These are phyloP conservation scores for Termitomyces sp. DNA, from an alignment of 1,284 basidiomycete species.

Conservation along the genomic window DNA sequence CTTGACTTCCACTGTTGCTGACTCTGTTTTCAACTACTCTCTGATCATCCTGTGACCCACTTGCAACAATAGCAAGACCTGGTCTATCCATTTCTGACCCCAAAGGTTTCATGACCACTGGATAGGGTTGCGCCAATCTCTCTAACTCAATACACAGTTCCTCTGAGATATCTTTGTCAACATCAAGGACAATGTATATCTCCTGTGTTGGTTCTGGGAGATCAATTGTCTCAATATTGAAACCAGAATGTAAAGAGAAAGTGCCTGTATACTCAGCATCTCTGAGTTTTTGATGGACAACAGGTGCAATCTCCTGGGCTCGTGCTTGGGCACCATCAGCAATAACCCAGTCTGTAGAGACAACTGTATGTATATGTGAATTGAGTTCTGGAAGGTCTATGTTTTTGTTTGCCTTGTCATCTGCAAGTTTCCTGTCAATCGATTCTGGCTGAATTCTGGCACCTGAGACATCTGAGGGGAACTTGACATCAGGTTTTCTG, in stretches of 20 bases:
- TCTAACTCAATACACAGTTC: neutral
- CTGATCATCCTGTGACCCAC: neutral
- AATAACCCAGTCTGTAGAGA: neutral
- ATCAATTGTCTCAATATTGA: neutral
- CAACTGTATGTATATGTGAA: no score
- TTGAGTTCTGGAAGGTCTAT: no score
- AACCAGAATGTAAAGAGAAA: neutral
- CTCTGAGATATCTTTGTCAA: neutral
- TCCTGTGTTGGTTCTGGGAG: neutral
- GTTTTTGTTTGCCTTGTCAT: no score
- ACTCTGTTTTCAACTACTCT: no score
- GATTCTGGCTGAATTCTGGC: no score
- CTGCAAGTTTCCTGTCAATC: no score
- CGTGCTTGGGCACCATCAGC: neutral
- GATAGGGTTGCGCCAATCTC: neutral
- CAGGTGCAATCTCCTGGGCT: neutral
- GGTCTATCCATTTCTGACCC: no score
- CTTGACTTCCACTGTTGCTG: neutral
- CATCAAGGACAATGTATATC: conserved; percentile 6
- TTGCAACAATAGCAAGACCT: neutral
- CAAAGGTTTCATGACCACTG: neutral
- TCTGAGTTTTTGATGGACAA: neutral
- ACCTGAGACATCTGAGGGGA: no score
- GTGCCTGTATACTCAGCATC: neutral
- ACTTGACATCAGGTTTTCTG: no score